Evolutionary conservation across 306 rosid genomes (phyloP).

Genomic region (Acmispon strigosus): DNA sequence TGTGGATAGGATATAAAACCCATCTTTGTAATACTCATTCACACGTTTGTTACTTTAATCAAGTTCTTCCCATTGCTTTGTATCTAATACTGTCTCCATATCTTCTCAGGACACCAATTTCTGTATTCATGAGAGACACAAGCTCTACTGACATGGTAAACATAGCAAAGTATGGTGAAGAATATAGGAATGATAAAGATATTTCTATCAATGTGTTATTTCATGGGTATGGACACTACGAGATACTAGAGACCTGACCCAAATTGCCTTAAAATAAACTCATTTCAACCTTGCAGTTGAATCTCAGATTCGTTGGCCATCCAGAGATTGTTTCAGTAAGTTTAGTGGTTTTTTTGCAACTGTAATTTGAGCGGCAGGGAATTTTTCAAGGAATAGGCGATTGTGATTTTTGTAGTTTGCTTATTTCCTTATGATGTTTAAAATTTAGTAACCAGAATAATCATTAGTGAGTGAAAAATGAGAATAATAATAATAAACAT

Average conservation of each 20-base stretch:
- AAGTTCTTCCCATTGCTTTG: neutral
- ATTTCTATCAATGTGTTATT: conserved; percentile 70
- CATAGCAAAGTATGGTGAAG: conserved; percentile 87
- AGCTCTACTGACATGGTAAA: conserved; percentile 47
- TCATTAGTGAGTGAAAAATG: neutral
- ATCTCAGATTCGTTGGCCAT: neutral
- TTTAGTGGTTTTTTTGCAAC: neutral
- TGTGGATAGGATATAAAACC: neutral
- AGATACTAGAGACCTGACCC: conserved; percentile 54
- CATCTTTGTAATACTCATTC: neutral
- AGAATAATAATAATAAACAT: neutral
- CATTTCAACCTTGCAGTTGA: neutral
- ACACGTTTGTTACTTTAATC: neutral
- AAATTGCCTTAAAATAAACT: conserved; percentile 26
- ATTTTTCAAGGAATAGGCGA: conserved; percentile 30
- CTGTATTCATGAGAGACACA: conserved; percentile 73
- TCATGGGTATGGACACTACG: conserved; percentile 96
- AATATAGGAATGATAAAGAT: conserved; percentile 47
- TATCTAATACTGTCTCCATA: conserved; percentile 13
- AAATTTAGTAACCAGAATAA: neutral
- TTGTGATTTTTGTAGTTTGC: conserved; percentile 29
- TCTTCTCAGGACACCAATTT: conserved; percentile 58
- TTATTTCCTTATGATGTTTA: neutral
- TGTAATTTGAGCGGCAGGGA: conserved; percentile 17
- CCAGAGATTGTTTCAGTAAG: neutral